Conservation (phyloP, 2,329 filamentous ascomycete species). For the Bipolaris victoriae region DNA sequence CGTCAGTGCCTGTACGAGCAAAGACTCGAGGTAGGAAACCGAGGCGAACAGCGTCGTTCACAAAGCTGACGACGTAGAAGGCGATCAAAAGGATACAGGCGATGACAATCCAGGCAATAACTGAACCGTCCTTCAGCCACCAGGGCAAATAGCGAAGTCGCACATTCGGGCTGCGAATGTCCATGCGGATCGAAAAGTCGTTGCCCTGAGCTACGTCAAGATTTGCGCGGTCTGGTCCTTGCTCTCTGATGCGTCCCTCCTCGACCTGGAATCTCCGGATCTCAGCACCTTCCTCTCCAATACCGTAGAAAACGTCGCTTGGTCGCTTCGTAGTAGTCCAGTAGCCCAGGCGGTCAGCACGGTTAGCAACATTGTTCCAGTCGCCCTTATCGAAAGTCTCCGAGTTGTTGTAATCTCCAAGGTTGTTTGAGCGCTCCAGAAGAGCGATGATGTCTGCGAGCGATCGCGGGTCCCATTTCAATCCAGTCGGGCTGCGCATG, state of each 20-base stretch:
- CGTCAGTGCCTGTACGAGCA: constrained; percentile 63
- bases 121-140: constrained; percentile 70
- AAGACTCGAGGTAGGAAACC: constrained; percentile 76
- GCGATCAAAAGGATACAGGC: constrained; percentile 49
- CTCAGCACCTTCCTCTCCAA: constrained; percentile 68
- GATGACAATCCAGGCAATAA: constrained; percentile 67
- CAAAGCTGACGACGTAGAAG: constrained; percentile 78
- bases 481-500: constrained; percentile 69
- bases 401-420: constrained; percentile 72
- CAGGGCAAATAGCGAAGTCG: constrained; percentile 76
- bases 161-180: constrained; percentile 59
- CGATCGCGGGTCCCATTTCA: constrained; percentile 84
- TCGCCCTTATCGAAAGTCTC: constrained; percentile 65
- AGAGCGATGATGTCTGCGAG: constrained; percentile 81
- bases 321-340: constrained; percentile 74
- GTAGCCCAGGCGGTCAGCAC: constrained; percentile 79
- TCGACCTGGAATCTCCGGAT: constrained; percentile 59
- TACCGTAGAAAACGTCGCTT: constrained; percentile 75
- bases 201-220: constrained; percentile 18
- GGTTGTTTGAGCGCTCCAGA: constrained; percentile 78
- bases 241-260: constrained; percentile 56
- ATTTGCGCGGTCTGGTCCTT: constrained; percentile 41
- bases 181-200: constrained; percentile 56
- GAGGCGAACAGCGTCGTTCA: constrained; percentile 67
- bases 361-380: constrained; percentile 62